Conservation (phyloP, 23 red algal species). For the Gracilaria gracilis region DNA sequence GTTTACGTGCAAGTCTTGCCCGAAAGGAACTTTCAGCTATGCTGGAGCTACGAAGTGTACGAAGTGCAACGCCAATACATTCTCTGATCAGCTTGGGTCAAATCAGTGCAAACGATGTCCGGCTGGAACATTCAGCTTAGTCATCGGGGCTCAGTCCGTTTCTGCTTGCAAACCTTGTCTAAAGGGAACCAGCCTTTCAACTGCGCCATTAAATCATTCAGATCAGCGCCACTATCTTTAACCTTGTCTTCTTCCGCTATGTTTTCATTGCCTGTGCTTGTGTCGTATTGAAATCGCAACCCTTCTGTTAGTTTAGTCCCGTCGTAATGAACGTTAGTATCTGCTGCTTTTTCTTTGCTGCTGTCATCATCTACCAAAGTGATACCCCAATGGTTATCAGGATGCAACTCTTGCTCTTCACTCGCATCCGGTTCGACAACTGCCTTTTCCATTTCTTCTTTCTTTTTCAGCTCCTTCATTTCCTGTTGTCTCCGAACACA, state of each 20-base stretch:
- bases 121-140: slow-evolving; percentile 53
- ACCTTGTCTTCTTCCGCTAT: slow-evolving; percentile 50
- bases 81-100: slow-evolving; percentile 29
- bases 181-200: slow-evolving; percentile 55
- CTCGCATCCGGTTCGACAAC: background rate
- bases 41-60: slow-evolving; percentile 27
- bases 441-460: slow-evolving; percentile 2
- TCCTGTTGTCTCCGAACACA: slow-evolving; percentile 66
- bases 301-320: slow-evolving; percentile 50
- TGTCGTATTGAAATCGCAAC: slow-evolving; percentile 55
- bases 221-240: slow-evolving; percentile 56
- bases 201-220: slow-evolving; percentile 72
- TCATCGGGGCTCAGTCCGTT: slow-evolving; percentile 11
- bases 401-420: slow-evolving; percentile 67
- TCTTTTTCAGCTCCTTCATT: slow-evolving; percentile 1
- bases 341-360: background rate
- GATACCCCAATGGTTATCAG: slow-evolving; percentile 87
- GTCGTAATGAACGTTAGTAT: background rate
- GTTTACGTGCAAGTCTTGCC: slow-evolving; percentile 41
- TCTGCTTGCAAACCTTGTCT: slow-evolving; percentile 43
- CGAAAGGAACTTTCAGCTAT: slow-evolving; percentile 36
- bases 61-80: slow-evolving; percentile 36
- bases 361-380: slow-evolving; percentile 61
- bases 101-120: slow-evolving; percentile 44
- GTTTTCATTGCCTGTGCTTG: slow-evolving; percentile 2